A percentile compares a stretch with the other conserved stretches of the same genome.
These are phyloP conservation scores for Obelidium mucronatum DNA, from an alignment of 192 early-diverging fungal species.

Conservation along the genomic window DNA sequence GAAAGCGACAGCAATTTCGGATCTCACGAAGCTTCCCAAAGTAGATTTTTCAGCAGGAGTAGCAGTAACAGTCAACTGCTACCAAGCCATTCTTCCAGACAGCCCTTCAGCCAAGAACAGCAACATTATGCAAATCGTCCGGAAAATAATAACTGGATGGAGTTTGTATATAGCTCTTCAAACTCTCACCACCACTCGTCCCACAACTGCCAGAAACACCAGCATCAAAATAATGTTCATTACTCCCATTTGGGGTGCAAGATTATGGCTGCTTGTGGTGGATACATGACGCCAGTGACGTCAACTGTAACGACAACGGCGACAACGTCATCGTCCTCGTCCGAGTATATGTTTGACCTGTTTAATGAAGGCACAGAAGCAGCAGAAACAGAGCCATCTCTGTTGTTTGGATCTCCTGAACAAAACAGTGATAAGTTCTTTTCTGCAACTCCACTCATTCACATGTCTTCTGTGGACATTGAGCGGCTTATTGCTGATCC, in stretches of 20 bases:
- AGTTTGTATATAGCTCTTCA: no score
- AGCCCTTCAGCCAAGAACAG: neutral
- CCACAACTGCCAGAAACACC: neutral
- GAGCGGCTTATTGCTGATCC: slow-evolving; percentile 26
- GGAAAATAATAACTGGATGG: no score
- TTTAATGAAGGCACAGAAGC: slow-evolving; percentile 10
- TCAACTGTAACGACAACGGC: no score
- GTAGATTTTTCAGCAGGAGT: no score
- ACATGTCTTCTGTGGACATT: slow-evolving; percentile 12
- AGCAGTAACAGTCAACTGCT: neutral
- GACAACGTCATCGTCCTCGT: no score
- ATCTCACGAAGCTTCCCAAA: neutral
- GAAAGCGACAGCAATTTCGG: neutral
- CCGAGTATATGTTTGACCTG: neutral
- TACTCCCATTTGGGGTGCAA: no score
- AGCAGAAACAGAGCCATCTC: neutral
- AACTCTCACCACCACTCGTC: neutral
- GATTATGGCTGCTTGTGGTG: no score
- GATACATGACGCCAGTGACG: no score
- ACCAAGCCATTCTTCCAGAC: neutral
- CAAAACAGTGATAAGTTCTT: neutral
- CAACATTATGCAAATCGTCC: neutral
- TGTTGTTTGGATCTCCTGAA: slow-evolving; percentile 25
- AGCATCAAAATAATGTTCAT: no score
- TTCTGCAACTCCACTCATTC: neutral